Conservation (phyloP, 441 rosid species). For the Gossypium lobatum region DNA sequence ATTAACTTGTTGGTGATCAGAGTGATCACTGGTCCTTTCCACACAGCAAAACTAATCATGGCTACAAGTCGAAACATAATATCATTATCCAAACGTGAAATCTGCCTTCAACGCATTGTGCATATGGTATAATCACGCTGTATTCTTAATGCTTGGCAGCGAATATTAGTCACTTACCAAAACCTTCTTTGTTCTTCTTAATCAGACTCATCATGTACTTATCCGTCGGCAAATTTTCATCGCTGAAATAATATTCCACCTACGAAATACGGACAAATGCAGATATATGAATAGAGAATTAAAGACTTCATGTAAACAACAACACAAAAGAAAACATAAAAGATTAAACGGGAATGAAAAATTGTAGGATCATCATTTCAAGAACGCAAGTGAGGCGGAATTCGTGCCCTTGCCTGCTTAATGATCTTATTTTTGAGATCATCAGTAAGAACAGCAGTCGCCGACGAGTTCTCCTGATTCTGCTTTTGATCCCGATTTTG, state of each 20-base stretch:
- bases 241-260: constrained; percentile 93
- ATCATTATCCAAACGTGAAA: not conserved
- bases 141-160: not conserved
- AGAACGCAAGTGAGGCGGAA: too few relatives aligned
- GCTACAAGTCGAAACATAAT: not conserved
- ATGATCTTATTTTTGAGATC: constrained; percentile 64
- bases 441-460: constrained; percentile 30
- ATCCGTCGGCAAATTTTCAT: constrained; percentile 78
- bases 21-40: not conserved
- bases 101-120: not conserved
- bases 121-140: not conserved
- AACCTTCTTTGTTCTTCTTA: constrained; percentile 72
- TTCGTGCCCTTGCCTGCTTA: constrained; percentile 74
- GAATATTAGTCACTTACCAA: constrained; percentile 34
- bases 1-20: not conserved
- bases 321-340: too few relatives aligned
- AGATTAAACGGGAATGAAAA: not conserved
- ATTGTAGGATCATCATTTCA: too few relatives aligned
- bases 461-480: constrained; percentile 28
- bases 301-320: too few relatives aligned
- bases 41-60: not conserved
- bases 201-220: constrained; percentile 58
- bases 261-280: constrained; percentile 22
- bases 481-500: constrained; percentile 30
- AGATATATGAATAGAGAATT: too few relatives aligned